Percentiles rank a stretch among this genome's conserved stretches.
phyloP scores from a whole-genome alignment of 805 yeast species.

The Suhomyces canberraensis region DNA sequence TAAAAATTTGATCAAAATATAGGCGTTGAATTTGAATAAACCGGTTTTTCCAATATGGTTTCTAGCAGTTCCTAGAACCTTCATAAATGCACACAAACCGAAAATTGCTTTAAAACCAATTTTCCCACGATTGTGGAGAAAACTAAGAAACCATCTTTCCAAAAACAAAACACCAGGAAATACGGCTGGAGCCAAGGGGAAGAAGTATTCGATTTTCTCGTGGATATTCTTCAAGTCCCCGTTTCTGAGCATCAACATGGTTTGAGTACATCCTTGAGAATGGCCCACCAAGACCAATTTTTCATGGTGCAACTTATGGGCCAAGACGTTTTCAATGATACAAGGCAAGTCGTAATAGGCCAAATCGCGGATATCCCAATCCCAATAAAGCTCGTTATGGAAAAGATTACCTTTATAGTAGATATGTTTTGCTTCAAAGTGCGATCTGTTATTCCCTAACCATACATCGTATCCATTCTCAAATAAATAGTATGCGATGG shows the following conservation, averaged over 20 bases:
- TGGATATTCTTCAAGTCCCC: constrained; percentile 34
- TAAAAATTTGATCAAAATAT: constrained; percentile 79
- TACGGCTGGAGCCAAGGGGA: constrained; percentile 87
- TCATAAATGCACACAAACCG: constrained; percentile 78
- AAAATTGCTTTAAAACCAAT: constrained; percentile 50
- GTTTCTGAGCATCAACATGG: constrained; percentile 63
- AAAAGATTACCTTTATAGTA: constrained; percentile 31
- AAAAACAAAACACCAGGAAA: constrained; percentile 78
- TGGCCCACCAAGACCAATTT: constrained; percentile 72
- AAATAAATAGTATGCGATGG: constrained; percentile 59
- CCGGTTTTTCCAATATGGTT: constrained; percentile 32
- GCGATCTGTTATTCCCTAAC: constrained; percentile 90
- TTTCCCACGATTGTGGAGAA: constrained; percentile 53
- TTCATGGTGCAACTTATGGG: constrained; percentile 34
- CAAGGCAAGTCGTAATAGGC: constrained; percentile 75
- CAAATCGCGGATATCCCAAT: constrained; percentile 88
- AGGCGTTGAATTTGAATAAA: constrained; percentile 62
- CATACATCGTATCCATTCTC: constrained; percentile 76
- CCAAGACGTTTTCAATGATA: constrained; percentile 59
- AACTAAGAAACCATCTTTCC: constrained; percentile 56
- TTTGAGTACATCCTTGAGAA: constrained; percentile 92
- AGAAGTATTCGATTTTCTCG: constrained; percentile 59
- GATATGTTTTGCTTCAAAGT: constrained; percentile 68
- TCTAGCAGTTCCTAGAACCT: constrained; percentile 65
- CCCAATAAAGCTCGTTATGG: constrained; percentile 66